These are phyloP conservation scores for Xerocomellus intermedius DNA, from an alignment of 768 basidiomycete species.

Conservation along the genomic window DNA sequence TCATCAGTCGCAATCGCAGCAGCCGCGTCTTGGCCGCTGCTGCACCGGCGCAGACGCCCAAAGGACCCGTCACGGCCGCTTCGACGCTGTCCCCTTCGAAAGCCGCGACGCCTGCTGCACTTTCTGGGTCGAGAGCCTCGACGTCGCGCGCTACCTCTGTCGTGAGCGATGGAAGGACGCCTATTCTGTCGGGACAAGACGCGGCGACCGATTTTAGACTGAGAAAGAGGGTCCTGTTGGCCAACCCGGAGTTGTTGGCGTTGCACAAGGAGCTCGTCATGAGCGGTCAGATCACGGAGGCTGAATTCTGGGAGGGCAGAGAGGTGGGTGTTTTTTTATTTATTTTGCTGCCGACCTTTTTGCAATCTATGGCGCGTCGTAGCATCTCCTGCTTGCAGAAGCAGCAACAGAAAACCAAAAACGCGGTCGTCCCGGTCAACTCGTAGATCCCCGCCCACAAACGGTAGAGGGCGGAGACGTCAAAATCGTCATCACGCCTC, in stretches of 20 bases:
- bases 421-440: slow-evolving; percentile 79
- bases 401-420: slow-evolving; percentile 69
- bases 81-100: slow-evolving; percentile 19
- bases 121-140: slow-evolving; percentile 41
- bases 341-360: slow-evolving; percentile 11
- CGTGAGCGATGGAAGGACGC: slow-evolving; percentile 50
- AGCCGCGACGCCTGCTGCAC: slow-evolving; percentile 33
- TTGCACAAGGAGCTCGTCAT: slow-evolving; percentile 90
- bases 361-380: no score
- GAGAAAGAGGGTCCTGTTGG: slow-evolving; percentile 75
- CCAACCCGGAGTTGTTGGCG: slow-evolving; percentile 71
- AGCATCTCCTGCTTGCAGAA: slow-evolving; percentile 79
- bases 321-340: slow-evolving; percentile 54
- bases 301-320: slow-evolving; percentile 96
- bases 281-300: slow-evolving; percentile 79
- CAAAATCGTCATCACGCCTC: slow-evolving; percentile 87
- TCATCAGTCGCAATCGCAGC: slow-evolving; percentile 72
- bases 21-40: slow-evolving; percentile 19
- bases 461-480: slow-evolving; percentile 81
- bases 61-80: slow-evolving; percentile 23
- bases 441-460: slow-evolving; percentile 87
- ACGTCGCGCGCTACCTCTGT: slow-evolving; percentile 65
- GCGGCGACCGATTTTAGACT: slow-evolving; percentile 67
- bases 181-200: slow-evolving; percentile 56
- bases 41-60: slow-evolving; percentile 22